Percentiles rank a stretch among this genome's conserved stretches.
Evolutionary conservation across 2,329 filamentous ascomycete genomes (phyloP).

Genomic region (Nothophoma quercina): DNA sequence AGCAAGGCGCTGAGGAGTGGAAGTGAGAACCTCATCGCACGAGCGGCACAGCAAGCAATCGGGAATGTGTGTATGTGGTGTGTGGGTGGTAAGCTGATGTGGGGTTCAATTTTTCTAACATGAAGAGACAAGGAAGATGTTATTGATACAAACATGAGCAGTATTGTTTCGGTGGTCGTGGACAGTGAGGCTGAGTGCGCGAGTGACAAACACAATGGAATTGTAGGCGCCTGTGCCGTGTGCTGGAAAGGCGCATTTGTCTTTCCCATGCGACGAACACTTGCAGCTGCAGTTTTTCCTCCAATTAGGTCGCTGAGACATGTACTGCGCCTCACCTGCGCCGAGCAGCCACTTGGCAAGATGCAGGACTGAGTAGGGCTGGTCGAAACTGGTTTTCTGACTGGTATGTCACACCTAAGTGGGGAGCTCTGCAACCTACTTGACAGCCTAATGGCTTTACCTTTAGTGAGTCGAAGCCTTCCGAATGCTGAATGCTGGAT

Average conservation of each 20-base stretch:
- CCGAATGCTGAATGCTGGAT: too few species aligned
- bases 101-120: slow-evolving; percentile 5
- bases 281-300: background rate
- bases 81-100: slow-evolving; percentile 5
- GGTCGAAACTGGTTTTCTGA: too few species aligned
- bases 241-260: background rate
- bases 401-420: too few species aligned
- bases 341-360: too few species aligned
- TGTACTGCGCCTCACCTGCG: too few species aligned
- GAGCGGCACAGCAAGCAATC: slow-evolving; percentile 12
- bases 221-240: slow-evolving; percentile 8
- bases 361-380: too few species aligned
- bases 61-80: slow-evolving; percentile 5
- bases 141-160: slow-evolving; percentile 12
- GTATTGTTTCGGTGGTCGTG: slow-evolving; percentile 18
- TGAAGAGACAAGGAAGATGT: slow-evolving; percentile 12
- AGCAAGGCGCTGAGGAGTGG: slow-evolving; percentile 21
- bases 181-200: slow-evolving; percentile 25
- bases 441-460: too few species aligned
- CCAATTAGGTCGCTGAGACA: background rate
- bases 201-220: slow-evolving; percentile 11
- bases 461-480: too few species aligned
- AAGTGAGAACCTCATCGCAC: slow-evolving; percentile 22
- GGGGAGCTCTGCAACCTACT: too few species aligned
- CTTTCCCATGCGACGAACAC: background rate